A percentile compares a stretch with the other conserved stretches of the same genome.
phyloP scores from a whole-genome alignment of 805 yeast genomes.

The Candida germanica region DNA sequence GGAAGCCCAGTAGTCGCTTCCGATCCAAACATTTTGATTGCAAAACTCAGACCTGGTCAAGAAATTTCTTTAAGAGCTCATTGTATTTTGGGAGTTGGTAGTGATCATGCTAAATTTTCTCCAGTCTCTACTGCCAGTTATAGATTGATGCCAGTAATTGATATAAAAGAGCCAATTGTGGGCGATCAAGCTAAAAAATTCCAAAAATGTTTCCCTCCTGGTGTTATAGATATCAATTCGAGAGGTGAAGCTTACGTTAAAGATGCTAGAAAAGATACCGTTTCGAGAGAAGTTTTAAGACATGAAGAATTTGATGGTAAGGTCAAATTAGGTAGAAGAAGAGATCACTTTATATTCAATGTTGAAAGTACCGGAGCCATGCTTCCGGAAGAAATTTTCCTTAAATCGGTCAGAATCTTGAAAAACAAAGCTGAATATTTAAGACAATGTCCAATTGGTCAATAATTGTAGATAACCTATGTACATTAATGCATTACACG shows the following conservation, averaged over 20 bases:
- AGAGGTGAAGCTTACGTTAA: slow-evolving; percentile 72
- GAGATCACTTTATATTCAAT: slow-evolving; percentile 91
- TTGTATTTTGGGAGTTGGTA: slow-evolving; percentile 86
- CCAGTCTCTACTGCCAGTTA: slow-evolving; percentile 97
- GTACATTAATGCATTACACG: slow-evolving; percentile 3
- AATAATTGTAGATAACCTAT: too few relatives aligned
- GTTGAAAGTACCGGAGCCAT: slow-evolving; percentile 96
- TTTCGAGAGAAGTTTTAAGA: slow-evolving; percentile 92
- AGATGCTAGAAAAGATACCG: slow-evolving; percentile 94
- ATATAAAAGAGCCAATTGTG: slow-evolving; percentile 66
- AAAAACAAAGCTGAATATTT: slow-evolving; percentile 80
- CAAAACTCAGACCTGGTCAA: slow-evolving; percentile 95
- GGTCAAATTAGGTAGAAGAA: slow-evolving; percentile 85
- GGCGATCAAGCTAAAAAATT: slow-evolving; percentile 78
- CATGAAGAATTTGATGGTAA: slow-evolving; percentile 87
- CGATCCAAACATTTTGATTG: slow-evolving; percentile 86
- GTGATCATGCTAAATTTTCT: slow-evolving; percentile 96
- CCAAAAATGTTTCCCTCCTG: slow-evolving; percentile 88
- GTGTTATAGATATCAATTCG: slow-evolving; percentile 76
- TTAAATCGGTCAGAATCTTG: slow-evolving; percentile 82
- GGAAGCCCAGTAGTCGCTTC: slow-evolving; percentile 67
- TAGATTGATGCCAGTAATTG: slow-evolving; percentile 84
- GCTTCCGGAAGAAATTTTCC: slow-evolving; percentile 94
- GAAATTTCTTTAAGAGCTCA: slow-evolving; percentile 88
- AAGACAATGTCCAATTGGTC: slow-evolving; percentile 74